Conservation (phyloP, 805 yeast genomes). For the Danielia reshetovae region DNA sequence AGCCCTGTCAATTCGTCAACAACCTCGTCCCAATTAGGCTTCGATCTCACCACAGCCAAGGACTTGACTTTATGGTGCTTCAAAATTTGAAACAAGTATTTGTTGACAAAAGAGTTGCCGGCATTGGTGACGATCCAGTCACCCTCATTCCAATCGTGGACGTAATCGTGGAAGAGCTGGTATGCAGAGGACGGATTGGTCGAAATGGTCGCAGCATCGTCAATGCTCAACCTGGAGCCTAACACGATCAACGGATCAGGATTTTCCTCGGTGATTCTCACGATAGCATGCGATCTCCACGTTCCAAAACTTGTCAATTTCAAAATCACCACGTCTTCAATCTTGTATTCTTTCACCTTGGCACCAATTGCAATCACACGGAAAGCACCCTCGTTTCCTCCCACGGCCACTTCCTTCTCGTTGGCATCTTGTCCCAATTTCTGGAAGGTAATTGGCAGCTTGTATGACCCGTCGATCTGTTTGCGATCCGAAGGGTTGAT, state of each 20-base stretch:
- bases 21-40: constrained; percentile 17
- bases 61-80: constrained; percentile 21
- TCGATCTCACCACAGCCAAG: constrained; percentile 25
- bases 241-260: constrained; percentile 13
- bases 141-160: constrained; percentile 17
- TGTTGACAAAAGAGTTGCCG: constrained; percentile 32
- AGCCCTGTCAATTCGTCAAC: constrained; percentile 18
- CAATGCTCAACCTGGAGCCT: constrained; percentile 10
- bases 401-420: constrained; percentile 50
- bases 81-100: constrained; percentile 29
- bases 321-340: constrained; percentile 34
- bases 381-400: constrained; percentile 93
- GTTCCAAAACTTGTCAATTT: constrained; percentile 19
- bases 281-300: constrained; percentile 23
- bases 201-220: constrained; percentile 19
- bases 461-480: constrained; percentile 84
- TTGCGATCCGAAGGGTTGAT: constrained; percentile 88
- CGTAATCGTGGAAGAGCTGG: constrained; percentile 18
- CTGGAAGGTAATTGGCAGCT: constrained; percentile 54
- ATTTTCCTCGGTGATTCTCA: constrained; percentile 7
- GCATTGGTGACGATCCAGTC: constrained; percentile 35
- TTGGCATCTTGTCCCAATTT: constrained; percentile 36
- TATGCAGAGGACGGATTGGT: constrained; percentile 21
- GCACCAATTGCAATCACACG: constrained; percentile 74
- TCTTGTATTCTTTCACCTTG: constrained; percentile 40